Conservation (phyloP, 306 rosid genomes). For the Abrus pulchellus region DNA sequence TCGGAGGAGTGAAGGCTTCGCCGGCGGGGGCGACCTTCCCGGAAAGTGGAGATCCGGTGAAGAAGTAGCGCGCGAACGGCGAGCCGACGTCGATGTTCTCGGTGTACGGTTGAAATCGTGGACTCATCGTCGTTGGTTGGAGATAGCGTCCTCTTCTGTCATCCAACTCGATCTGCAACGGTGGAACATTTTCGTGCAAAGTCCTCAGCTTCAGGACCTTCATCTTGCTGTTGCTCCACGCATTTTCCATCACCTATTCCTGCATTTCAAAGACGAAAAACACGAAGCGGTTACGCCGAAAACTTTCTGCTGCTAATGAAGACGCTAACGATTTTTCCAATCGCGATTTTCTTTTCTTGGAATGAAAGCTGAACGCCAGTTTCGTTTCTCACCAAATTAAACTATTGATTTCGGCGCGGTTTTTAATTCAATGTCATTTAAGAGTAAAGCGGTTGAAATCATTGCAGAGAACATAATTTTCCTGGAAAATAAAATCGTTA, state of each 20-base stretch:
- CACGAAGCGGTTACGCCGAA: constrained; percentile 36
- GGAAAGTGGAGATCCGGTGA: constrained; percentile 56
- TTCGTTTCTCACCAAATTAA: neutral
- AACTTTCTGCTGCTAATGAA: neutral
- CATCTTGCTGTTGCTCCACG: constrained; percentile 40
- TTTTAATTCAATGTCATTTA: neutral
- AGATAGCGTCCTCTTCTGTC: constrained; percentile 54
- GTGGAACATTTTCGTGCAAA: constrained; percentile 52
- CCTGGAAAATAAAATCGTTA: neutral
- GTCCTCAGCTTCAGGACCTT: constrained; percentile 43
- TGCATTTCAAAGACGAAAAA: constrained; percentile 38
- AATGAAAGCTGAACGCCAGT: constrained; percentile 16
- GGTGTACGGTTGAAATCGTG: constrained; percentile 51
- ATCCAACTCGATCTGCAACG: constrained; percentile 49
- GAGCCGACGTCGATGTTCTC: constrained; percentile 62
- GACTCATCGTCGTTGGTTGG: constrained; percentile 48
- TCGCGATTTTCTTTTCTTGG: constrained; percentile 8
- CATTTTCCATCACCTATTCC: constrained; percentile 53
- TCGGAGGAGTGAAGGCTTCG: constrained; percentile 51
- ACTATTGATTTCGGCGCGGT: neutral
- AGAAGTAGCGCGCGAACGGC: constrained; percentile 58
- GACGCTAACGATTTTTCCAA: neutral
- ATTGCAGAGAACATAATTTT: constrained; percentile 14
- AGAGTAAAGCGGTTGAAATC: constrained; percentile 16
- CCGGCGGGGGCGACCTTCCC: constrained; percentile 38